Percentiles rank a stretch among this genome's conserved stretches.
These are phyloP conservation scores for Zygoascus tannicola DNA, from an alignment of 805 yeast species.

Conservation along the genomic window DNA sequence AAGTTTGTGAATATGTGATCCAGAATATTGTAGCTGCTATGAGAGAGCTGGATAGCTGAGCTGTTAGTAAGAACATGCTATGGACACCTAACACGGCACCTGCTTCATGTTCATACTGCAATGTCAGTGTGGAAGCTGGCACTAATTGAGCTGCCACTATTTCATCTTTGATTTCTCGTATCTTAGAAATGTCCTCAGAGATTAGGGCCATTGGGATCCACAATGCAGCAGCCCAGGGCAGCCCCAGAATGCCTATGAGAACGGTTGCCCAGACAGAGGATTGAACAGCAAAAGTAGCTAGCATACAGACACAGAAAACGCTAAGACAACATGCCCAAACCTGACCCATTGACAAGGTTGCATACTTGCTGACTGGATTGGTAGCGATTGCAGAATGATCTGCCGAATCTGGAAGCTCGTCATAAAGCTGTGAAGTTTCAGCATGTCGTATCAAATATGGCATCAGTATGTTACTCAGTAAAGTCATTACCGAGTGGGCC, in stretches of 20 bases:
- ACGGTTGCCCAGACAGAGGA: constrained; percentile 37
- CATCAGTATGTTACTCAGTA: constrained; percentile 35
- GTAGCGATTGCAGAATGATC: not conserved
- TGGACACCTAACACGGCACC: constrained; percentile 50
- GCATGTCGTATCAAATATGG: constrained; percentile 34
- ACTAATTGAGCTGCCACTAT: constrained; percentile 10
- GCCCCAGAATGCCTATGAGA: constrained; percentile 45
- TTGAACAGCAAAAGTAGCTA: constrained; percentile 37
- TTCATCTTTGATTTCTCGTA: constrained; percentile 37
- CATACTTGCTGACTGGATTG: not conserved
- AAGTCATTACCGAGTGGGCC: constrained; percentile 40
- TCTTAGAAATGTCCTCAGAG: constrained; percentile 46
- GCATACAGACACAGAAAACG: constrained; percentile 41
- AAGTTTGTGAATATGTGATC: constrained; percentile 25
- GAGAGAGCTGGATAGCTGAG: constrained; percentile 46
- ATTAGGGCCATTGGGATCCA: constrained; percentile 62
- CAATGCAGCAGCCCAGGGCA: constrained; percentile 56
- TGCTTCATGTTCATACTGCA: constrained; percentile 41
- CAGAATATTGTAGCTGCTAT: constrained; percentile 40
- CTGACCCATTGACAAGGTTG: constrained; percentile 27
- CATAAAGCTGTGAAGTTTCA: not conserved
- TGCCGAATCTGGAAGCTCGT: not conserved
- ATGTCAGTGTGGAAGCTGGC: not conserved
- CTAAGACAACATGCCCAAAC: constrained; percentile 46
- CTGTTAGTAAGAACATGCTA: constrained; percentile 49